Evolutionary conservation across 2,329 filamentous ascomycete genomes (phyloP), one percentile per base, ranked within the genome.

Genomic region (Exophiala viscosa): DNA sequence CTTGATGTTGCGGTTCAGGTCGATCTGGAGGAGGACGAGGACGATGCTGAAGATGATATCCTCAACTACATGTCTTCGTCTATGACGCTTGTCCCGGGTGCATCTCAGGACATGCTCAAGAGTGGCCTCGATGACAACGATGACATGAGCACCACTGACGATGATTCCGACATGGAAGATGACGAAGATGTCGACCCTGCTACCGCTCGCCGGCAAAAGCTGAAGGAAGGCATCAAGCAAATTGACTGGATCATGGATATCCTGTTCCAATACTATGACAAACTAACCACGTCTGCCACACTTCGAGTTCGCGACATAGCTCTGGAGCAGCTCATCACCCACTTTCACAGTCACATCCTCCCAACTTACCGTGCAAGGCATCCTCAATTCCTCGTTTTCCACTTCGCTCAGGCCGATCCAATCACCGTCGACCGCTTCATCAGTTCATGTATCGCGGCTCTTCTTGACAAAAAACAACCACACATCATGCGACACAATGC

Each of bases 1-100:
- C 88, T 97, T 53, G 93, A 99, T 67, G 90, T 95, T 1, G 88
- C 96, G 67, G 93, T 97, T 69, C 92, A 96, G 70, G 82, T 91
- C 45, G 91, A 97, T 64, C 76, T 97, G 64, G 90, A 97, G 58
- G 91, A 97, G 62, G 75, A 96, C 56, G 92, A 96, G 57, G 92
- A 97, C 58, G 88, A 95, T 50, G 78, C 90, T 8, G 87, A 90
- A 49, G 84, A 90, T 18, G 83, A 84, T 48, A 81, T 92, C 14
- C 78, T 88, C 45, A 76, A 78, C 66, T 81, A 77, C 45, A 68
- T 80, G 14, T 67, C 46, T 2, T 60, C 54, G 3, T 64, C 62
- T 14, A 61, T 63, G 40, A 62, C 54, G 13, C 45, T 63, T 31
- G 40, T 60, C 14, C 65, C 70, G 31, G 63, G 65, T 31, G 49